These are phyloP conservation scores for Fusarium coicis DNA, from an alignment of 2,329 filamentous ascomycete species.

Conservation along the genomic window DNA sequence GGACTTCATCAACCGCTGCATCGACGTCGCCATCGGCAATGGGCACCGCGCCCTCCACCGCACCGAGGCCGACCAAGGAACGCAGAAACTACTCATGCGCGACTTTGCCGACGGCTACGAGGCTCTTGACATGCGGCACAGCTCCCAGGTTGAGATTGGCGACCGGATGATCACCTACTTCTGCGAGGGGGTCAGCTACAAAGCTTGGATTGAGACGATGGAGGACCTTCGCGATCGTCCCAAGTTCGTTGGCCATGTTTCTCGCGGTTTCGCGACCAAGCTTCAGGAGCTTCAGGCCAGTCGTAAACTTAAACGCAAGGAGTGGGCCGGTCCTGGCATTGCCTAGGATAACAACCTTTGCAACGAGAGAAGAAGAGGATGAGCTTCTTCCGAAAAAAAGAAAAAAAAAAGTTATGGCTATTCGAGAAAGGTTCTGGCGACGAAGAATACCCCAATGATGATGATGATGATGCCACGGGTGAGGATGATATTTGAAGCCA, in stretches of 20 bases:
- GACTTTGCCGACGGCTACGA: constrained; percentile 52
- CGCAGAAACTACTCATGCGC: constrained; percentile 46
- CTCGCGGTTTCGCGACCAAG: constrained; percentile 47
- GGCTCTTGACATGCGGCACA: constrained; percentile 42
- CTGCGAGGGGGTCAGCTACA: constrained; percentile 47
- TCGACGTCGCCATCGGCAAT: constrained; percentile 46
- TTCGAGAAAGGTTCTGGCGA: background rate
- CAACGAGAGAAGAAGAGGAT: background rate
- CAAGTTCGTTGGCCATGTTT: constrained; percentile 47
- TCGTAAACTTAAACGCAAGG: constrained; percentile 47
- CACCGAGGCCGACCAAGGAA: constrained; percentile 38
- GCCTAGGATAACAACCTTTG: background rate
- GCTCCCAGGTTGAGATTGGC: constrained; percentile 38
- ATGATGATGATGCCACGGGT: background rate
- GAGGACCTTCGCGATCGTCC: constrained; percentile 44
- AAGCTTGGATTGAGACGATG: constrained; percentile 41
- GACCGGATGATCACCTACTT: constrained; percentile 47
- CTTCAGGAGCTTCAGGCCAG: constrained; percentile 37
- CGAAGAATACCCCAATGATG: background rate
- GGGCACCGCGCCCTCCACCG: constrained; percentile 49
- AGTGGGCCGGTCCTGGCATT: constrained; percentile 39
- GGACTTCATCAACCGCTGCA: constrained; percentile 45
- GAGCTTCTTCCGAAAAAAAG: background rate
- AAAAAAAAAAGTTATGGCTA: background rate
- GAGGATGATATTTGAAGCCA: background rate